Percentiles rank a stretch among this genome's conserved stretches.
Conservation (phyloP, 768 basidiomycete genomes). For the Mycena vitilis region DNA sequence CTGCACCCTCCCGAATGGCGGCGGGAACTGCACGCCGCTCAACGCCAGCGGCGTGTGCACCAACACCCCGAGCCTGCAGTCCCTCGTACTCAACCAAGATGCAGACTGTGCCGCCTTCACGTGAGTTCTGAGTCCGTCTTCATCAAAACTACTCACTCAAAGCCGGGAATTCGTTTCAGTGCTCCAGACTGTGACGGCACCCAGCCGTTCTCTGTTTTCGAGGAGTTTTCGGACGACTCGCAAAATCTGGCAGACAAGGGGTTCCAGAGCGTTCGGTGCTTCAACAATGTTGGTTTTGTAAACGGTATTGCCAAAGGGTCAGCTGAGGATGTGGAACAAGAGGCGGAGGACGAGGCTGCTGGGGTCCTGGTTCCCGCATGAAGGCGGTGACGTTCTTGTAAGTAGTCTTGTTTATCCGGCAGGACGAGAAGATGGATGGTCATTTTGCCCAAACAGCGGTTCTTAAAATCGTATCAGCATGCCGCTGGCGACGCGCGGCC, state of each 20-base stretch:
- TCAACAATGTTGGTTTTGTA: constrained; percentile 2
- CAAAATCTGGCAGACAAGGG: neutral
- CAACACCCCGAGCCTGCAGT: constrained; percentile 15
- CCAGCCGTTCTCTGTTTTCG: neutral
- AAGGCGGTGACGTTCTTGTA: neutral
- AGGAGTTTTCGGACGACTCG: constrained; percentile 11
- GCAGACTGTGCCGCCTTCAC: constrained; percentile 3
- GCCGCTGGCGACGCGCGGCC: too few relatives aligned
- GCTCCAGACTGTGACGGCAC: neutral
- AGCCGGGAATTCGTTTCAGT: neutral
- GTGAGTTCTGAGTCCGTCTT: neutral
- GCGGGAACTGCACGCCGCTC: constrained; percentile 13
- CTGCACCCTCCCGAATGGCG: constrained; percentile 5
- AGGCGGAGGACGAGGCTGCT: neutral
- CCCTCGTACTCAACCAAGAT: constrained; percentile 6
- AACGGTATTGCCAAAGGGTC: constrained; percentile 11
- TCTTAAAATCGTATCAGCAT: too few relatives aligned
- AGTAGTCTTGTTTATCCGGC: too few relatives aligned
- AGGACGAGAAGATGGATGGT: too few relatives aligned
- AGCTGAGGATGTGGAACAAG: neutral
- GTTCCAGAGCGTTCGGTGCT: constrained; percentile 17
- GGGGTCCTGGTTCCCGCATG: neutral
- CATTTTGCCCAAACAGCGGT: too few relatives aligned
- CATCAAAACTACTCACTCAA: neutral
- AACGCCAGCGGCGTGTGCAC: constrained; percentile 4